Conservation (phyloP, 345 rosid genomes). For the Eucalyptus tenuipes region DNA sequence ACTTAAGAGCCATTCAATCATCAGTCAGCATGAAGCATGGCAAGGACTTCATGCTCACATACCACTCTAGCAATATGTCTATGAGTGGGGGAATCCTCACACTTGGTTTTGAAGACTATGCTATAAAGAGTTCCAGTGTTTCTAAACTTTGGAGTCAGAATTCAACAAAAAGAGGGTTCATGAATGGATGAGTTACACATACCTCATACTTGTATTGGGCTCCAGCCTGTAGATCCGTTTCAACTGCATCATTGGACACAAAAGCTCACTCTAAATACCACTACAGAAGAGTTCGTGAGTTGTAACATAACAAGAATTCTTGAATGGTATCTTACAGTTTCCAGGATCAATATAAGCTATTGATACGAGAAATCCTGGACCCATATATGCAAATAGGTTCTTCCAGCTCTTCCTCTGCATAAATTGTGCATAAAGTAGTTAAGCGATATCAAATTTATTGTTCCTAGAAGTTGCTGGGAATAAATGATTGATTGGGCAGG, state of each 20-base stretch:
- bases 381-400: slow-evolving; percentile 76
- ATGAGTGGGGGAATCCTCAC: neutral
- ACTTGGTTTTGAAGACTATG: neutral
- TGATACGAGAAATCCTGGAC: slow-evolving; percentile 94
- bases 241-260: slow-evolving; percentile 41
- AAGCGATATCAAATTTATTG: neutral
- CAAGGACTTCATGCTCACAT: neutral
- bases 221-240: slow-evolving; percentile 93
- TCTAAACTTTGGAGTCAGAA: neutral
- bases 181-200: neutral
- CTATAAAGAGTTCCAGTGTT: neutral
- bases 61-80: neutral
- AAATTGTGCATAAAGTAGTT: neutral
- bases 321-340: slow-evolving; percentile 49
- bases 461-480: neutral
- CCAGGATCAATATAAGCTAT: slow-evolving; percentile 98
- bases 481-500: neutral
- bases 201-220: slow-evolving; percentile 84
- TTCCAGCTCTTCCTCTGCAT: slow-evolving; percentile 88
- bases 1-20: neutral
- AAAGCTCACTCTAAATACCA: neutral
- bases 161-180: neutral
- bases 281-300: neutral
- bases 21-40: neutral
- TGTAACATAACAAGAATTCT: neutral